Base-by-base conservation (phyloP, 140 eudicot genomes). In the Flaveria floridana region DNA sequence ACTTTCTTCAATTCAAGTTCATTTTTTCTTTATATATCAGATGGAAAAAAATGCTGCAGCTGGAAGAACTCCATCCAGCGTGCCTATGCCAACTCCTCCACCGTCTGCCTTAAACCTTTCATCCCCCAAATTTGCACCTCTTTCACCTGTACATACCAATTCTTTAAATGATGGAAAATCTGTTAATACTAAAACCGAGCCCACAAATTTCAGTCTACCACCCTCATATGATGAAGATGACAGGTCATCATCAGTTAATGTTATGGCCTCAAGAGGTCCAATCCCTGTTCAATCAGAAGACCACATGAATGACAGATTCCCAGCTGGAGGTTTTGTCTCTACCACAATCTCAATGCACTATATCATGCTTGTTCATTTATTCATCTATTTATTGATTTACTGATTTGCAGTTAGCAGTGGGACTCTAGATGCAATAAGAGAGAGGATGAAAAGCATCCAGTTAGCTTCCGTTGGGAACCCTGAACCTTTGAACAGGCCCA, bases 31-130 rank as follows among this genome's bases (percentile, higher is more conserved):
- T 76, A 2, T 20, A 15, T 80, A 71, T 74, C 97, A 94, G 99
- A 94, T 94, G 99, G 97, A 90, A 82, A 90, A 84, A 85, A 94
- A 88, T 68, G 97, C 96, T 12, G 99, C 99, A 68, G 99, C 97
- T 15, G 99, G 99, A 75, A 88, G 95, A 86, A 94, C 97, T 30
- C 97, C 95, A 58, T 84, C 99, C 18, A 94, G 96, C 69, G 85
- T 94, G 41, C 97, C 99, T 18, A 52, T 94, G 87, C 78, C 97
- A 74, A 94, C 99, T 21, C 99, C 99, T 57, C 99, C 99, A 55
- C 97, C 99, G 18, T 80, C 85, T 72, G 77, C 97, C 30, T 74
- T 89, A 71, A 86, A 86, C 76, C 88, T 88, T 57, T 83, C 98
- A 18, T 89, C 96, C 59, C 97, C 99, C 30, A 90, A 84, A 84